Conservation (phyloP, 202 grass and related monocot genomes). For the Schoenoplectus triqueter region DNA sequence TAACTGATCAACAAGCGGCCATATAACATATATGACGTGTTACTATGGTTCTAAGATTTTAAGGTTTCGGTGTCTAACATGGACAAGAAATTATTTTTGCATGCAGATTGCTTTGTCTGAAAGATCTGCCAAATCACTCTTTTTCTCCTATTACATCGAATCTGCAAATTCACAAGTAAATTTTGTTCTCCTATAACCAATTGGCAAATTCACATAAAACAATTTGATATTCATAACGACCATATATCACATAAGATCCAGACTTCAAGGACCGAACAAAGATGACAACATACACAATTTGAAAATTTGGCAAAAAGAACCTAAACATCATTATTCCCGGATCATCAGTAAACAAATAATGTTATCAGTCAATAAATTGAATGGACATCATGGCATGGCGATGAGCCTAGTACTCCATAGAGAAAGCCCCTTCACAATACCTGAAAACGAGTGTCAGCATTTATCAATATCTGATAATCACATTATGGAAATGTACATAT, state of each 20-base stretch:
- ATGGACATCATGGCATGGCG: background rate
- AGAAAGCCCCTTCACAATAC: conserved; percentile 86
- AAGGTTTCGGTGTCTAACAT: background rate
- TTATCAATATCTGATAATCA: conserved; percentile 33
- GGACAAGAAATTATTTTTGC: background rate
- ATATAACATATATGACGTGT: background rate
- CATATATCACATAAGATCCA: background rate
- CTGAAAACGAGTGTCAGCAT: conserved; percentile 42
- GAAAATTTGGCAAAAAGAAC: background rate
- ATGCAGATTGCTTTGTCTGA: background rate
- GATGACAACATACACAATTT: conserved; percentile 23
- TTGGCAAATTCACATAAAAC: background rate
- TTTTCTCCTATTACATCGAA: background rate
- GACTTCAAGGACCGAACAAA: conserved; percentile 16
- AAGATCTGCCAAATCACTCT: background rate
- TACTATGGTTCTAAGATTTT: background rate
- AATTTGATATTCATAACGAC: conserved; percentile 21
- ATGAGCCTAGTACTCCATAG: conserved; percentile 49
- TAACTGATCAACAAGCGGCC: background rate
- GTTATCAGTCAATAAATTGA: conserved; percentile 21
- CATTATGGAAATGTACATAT: background rate
- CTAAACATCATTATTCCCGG: conserved; percentile 19
- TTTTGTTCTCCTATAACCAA: background rate
- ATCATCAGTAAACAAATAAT: conserved; percentile 1
- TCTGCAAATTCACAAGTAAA: conserved; percentile 14